Evolutionary conservation across 805 yeast genomes (phyloP).

Genomic region (Saccharomycopsis amapae): DNA sequence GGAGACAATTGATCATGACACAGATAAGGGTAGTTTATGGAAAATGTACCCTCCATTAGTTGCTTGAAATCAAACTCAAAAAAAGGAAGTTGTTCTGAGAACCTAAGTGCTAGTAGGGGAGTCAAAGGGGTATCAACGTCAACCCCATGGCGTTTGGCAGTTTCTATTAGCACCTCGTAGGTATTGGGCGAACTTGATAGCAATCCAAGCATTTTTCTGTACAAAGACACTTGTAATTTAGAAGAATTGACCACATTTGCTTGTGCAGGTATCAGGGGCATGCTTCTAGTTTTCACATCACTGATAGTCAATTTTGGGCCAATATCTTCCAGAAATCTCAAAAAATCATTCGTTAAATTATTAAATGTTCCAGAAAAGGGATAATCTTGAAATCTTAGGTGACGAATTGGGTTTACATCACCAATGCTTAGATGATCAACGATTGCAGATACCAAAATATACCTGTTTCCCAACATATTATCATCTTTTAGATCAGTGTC

Average conservation of each 20-base stretch:
- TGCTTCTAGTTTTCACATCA: constrained; percentile 59
- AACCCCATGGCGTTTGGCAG: constrained; percentile 38
- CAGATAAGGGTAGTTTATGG: no score
- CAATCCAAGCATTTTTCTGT: constrained; percentile 40
- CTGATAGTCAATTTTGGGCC: constrained; percentile 28
- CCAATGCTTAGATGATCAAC: constrained; percentile 46
- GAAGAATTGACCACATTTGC: constrained; percentile 42
- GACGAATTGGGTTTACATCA: no score
- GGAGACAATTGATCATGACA: no score
- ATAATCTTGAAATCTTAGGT: no score
- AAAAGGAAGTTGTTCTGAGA: constrained; percentile 33
- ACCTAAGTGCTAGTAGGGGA: constrained; percentile 33
- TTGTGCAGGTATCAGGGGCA: constrained; percentile 40
- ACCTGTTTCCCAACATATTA: no score
- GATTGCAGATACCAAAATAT: constrained; percentile 54
- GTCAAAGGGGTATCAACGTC: constrained; percentile 44
- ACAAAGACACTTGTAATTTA: constrained; percentile 54
- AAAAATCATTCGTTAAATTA: constrained; percentile 20
- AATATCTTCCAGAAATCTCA: constrained; percentile 23
- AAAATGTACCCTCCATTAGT: no score
- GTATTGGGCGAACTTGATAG: constrained; percentile 26
- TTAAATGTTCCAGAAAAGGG: neutral
- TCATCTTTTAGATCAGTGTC: constrained; percentile 19
- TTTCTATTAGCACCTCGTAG: constrained; percentile 38
- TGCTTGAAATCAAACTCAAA: constrained; percentile 37